Evolutionary conservation across 2,329 filamentous ascomycete genomes (phyloP), one percentile per base, ranked within the genome.

Genomic region (Lecanosticta acicola): DNA sequence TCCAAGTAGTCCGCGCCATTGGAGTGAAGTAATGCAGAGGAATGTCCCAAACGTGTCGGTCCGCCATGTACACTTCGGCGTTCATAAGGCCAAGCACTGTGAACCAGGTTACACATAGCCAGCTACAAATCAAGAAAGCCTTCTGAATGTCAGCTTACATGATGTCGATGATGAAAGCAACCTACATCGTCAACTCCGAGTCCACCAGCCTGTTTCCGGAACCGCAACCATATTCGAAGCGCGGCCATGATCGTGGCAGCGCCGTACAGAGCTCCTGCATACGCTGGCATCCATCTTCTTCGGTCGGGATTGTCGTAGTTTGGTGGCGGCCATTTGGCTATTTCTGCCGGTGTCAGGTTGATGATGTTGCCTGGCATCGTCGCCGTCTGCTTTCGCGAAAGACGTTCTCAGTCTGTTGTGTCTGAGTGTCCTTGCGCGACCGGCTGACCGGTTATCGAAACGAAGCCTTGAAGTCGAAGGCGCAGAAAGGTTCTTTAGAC

Each of bases 21-120:
- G 10, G 36, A 3, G 50, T 51, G 19, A 54, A 48, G 39, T 46
- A 26, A 16, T 26, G 7, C 2, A 50, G 19, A 18, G 57, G 56
- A 8, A 63, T 55, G 39, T 68, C 65, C 66, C 66, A 69, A n/a
- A 64, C 54, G 40, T 68, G 64, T 20, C 62, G 55, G 32, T 64
- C 58, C n/a, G 65, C 63, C 16, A 60, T 53, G 43, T 50, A 60
- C 4, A 48, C 46, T 21, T 61, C 32, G 8, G 58, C 54, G 10
- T 50, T 60, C 1, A 57, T 7, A 18, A 60, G 55, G 14, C 44
- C 21, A 8, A 57, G 19, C 0, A 48, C 47, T 14, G 55, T 58
- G 48, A 61, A 59, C 43, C 52, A 53, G 9, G 53, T 50, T 4
- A 51, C 39, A 3, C 40, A 45, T 4, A 61, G 44, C 58, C 57